Evolutionary conservation across 768 basidiomycete genomes (phyloP), one percentile per base, ranked within the genome.

Genomic region (Lentinula edodes): DNA sequence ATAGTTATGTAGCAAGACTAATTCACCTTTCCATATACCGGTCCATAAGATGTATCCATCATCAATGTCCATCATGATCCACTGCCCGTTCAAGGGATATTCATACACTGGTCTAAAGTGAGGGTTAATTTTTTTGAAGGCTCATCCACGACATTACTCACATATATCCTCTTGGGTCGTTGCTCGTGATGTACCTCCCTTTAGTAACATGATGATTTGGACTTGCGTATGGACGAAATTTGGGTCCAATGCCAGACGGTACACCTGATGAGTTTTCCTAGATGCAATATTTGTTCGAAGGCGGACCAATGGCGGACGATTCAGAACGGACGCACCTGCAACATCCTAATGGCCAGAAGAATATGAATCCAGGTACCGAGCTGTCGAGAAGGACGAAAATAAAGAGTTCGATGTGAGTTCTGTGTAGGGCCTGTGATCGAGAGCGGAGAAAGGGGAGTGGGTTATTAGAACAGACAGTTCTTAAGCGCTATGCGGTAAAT

Each of bases 1-100:
- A 15, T 41, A 2, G 48, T 23, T 41, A n/a, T n/a, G n/a, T n/a
- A 36, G 28, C 3, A 39, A 12, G 6, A 18, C 23, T 0, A 50
- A 61, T 77, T 63, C 62, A 91, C 91, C 92, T 81, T 95, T 95
- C 93, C 93, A 95, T 58, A 95, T 95, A 9, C 91, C 90, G 1
- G 93, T 95, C 92, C 93, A 95, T 16, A 93, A 78, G 61, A 95
- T 88, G 71, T 92, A 94, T 3, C 93, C 93, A 70, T 93, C 92
- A 71, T 95, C 93, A 69, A 91, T 89, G 76, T 95, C 93, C 84
- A 94, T 92, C 93, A 95, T 94, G 68, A 95, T 91, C 90, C 91
- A 93, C 69, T 94, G 91, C 20, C 88, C 89, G 64, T 92, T 91
- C 60, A 95, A 78, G 1, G 90, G 91, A 67, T 93, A 95, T 71